Evolutionary conservation across 164 flowering plant species (phyloP), one percentile per base, ranked within the genome.

Genomic region (Magnolia officinalis): DNA sequence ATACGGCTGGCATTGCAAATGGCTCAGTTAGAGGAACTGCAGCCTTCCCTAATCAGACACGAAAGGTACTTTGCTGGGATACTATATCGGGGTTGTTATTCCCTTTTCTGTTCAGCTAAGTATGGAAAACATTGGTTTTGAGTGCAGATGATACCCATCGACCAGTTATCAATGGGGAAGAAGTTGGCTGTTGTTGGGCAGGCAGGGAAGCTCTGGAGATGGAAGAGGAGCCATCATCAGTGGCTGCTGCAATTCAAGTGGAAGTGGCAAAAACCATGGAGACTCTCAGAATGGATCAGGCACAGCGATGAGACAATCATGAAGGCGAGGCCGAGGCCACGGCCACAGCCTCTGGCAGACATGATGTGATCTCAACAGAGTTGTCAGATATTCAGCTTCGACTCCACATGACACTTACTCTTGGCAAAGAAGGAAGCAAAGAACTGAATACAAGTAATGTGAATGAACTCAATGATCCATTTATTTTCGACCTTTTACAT

Each of bases 251-350:
- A 94, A 76, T 94, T 94, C 84, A 96, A 96, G 80, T 96, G 97
- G 98, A 94, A 94, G 79, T 96, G 99, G 99, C 99, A 96, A 83
- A 96, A 96, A 80, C 99, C 99, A 52, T 96, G 99, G 99, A 90
- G 90, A 82, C 93, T 96, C 24, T 94, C 99, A n/a, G 99, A 96
- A 81, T 87, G 81, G 92, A 96, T 96, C 75, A 89, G 90, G 72
- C 99, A 91, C 83, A 91, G 98, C 81, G 99, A 94, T 80, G 96
- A 94, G 82, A 92, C 97, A 20, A 80, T 96, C 50, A 85, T 87
- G 79, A 89, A 90, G 78, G 71, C 93, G 74, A 90, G 74, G 82
- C 92, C 94, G 59, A 92, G 97, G 78, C 86, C 83, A 13, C 95
- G 97, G 75, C 86, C 83, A 13, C 95, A 89, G 37, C 86, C 89